These are phyloP conservation scores for Pythium aphanidermatum DNA, from an alignment of 352 stramenopile species.

Conservation along the genomic window DNA sequence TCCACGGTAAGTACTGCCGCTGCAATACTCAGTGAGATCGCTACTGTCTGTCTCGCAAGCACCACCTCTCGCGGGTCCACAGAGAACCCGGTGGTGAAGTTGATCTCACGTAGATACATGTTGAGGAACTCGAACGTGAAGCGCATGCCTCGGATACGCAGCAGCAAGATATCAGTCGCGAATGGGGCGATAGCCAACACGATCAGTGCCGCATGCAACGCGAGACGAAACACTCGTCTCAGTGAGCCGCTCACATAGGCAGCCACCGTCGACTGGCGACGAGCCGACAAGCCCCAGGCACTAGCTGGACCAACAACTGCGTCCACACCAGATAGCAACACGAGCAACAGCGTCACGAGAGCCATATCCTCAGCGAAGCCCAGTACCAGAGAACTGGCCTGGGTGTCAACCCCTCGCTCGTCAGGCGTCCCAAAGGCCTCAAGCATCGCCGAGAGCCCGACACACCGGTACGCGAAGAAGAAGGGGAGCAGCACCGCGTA, in stretches of 20 bases:
- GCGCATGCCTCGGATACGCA: slow-evolving; percentile 29
- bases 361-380: not conserved
- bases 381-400: not conserved
- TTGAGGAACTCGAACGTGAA: slow-evolving; percentile 44
- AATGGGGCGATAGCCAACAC: slow-evolving; percentile 17
- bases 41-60: slow-evolving; percentile 11
- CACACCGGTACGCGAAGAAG: slow-evolving; percentile 10
- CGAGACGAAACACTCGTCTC: slow-evolving; percentile 9
- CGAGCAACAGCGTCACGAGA: not conserved
- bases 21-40: slow-evolving; percentile 9
- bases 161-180: slow-evolving; percentile 27
- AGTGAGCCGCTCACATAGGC: too few species aligned
- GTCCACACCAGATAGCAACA: not conserved
- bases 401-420: not conserved
- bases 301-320: not conserved
- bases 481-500: slow-evolving; percentile 1
- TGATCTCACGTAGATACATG: slow-evolving; percentile 30
- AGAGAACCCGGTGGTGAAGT: not conserved
- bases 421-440: slow-evolving; percentile 1
- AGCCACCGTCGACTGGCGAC: not conserved
- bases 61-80: slow-evolving; percentile 16
- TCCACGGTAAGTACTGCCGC: slow-evolving; percentile 14
- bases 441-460: slow-evolving; percentile 3
- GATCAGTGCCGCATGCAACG: slow-evolving; percentile 26
- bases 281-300: too few species aligned